Conservation (phyloP, 257 asterid species). For the Ballota nigra region DNA sequence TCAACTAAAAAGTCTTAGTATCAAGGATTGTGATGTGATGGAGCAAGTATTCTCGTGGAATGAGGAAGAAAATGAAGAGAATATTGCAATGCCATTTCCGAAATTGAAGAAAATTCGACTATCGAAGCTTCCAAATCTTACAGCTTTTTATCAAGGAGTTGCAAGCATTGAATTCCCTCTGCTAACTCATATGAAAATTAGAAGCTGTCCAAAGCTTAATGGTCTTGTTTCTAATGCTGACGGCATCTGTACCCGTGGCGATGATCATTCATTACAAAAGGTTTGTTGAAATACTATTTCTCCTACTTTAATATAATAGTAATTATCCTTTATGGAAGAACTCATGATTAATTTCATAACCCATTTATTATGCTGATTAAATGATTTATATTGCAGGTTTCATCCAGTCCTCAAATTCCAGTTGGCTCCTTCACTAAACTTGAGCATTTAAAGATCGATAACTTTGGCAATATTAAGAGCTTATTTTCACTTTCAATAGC, state of each 20-base stretch:
- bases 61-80: neutral
- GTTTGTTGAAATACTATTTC: neutral
- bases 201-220: neutral
- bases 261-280: neutral
- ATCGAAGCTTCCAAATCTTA: neutral
- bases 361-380: no score
- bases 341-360: no score
- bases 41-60: neutral
- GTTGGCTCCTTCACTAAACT: neutral
- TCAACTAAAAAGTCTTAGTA: neutral
- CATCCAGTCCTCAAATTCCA: neutral
- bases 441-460: neutral
- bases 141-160: no score
- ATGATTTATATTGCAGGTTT: no score
- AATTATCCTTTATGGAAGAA: no score
- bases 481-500: conserved; percentile 15
- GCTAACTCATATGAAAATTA: no score
- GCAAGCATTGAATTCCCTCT: no score
- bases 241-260: no score
- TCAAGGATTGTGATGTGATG: neutral
- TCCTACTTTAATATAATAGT: no score
- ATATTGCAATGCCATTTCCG: neutral
- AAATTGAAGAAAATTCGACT: neutral
- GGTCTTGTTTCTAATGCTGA: no score
- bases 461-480: neutral